Evolutionary conservation across 108 stramenopile species (phyloP).

Genomic region (Pseudonitzschia pungens): DNA sequence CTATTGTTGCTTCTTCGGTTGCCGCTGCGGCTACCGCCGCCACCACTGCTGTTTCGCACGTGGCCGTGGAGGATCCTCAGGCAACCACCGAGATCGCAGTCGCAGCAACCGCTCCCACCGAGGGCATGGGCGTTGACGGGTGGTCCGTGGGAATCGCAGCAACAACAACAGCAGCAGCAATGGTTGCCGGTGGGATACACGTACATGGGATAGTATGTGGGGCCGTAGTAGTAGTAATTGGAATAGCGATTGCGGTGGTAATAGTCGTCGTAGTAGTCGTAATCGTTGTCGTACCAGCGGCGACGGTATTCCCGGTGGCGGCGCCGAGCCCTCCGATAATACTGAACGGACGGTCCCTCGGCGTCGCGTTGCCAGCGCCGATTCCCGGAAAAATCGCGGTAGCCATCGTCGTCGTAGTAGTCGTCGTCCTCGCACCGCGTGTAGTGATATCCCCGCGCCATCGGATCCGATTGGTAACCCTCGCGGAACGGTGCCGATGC

Average conservation of each 20-base stretch:
- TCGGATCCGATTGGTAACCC: too few species aligned
- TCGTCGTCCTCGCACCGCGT: not conserved
- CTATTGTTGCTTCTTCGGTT: too few species aligned
- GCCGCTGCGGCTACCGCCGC: not conserved
- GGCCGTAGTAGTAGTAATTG: not conserved
- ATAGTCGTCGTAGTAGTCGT: constrained; percentile 6
- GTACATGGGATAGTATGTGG: not conserved
- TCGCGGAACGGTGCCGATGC: not conserved
- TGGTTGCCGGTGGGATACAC: constrained; percentile 3
- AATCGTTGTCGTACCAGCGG: not conserved
- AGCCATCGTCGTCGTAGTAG: not conserved
- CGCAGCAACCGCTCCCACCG: not conserved
- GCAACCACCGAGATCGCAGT: constrained; percentile 5
- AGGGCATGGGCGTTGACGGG: not conserved
- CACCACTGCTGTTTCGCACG: not conserved
- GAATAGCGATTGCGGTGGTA: not conserved
- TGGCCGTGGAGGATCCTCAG: not conserved
- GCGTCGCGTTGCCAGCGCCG: not conserved
- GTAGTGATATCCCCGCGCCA: too few species aligned
- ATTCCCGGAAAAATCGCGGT: not conserved
- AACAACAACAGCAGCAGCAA: constrained; percentile 17
- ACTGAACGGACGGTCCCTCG: not conserved
- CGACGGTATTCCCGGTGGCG: not conserved
- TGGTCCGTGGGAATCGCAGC: constrained; percentile 5
- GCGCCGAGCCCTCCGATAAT: constrained; percentile 16